Base-by-base conservation (phyloP, 2,329 filamentous ascomycete genomes). In the Apiospora phragmitis region DNA sequence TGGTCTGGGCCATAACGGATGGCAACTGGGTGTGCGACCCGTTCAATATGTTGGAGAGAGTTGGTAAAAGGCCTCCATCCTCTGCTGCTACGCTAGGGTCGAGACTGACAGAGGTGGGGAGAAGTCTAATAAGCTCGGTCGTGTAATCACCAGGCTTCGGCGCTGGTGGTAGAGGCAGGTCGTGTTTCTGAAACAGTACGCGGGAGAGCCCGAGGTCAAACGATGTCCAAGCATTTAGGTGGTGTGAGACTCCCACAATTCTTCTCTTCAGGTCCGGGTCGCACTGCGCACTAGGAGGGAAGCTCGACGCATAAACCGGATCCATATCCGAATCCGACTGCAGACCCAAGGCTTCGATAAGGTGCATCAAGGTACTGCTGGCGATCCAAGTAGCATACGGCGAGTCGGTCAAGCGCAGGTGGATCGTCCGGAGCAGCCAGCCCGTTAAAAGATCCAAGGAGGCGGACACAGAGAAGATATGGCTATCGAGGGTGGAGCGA, bases 161-260 rank as follows among this genome's bases (percentile, higher is more conserved):
- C 2, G 45, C 18, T 5, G 67, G 67, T 1, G 45, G 45, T 4
- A 55, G 45, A 5, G 67, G 67, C 45, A 68, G 32, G 32, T 68
- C 67, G 11, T 55, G 35, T 5, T 41, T 68, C 9, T 68, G 67
- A 11, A 49, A 51, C 9, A 79, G 77, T 71, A 89, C 85, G 12
- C 86, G 81, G 0, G 87, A 87, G 0, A 86, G 83, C 1, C 88
- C 88, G 69, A 89, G 84, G 69, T 90, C 88, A 72, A 88, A 89
- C 0, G 87, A 89, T 35, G 86, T 85, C 87, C 88, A 90, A 16
- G 85, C 86, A 73, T 90, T 89, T 9, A 90, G 81, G 73, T 89
- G 87, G 12, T 87, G 85, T 0, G 87, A 85, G 51, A 89, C 83
- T 68, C 85, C 83, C 75, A 87, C 78, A 4, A 88, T 76, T 1